Evolutionary conservation across 495 filamentous ascomycete species (phyloP).

Genomic region (Aspergillus sclerotiicarbonarius): DNA sequence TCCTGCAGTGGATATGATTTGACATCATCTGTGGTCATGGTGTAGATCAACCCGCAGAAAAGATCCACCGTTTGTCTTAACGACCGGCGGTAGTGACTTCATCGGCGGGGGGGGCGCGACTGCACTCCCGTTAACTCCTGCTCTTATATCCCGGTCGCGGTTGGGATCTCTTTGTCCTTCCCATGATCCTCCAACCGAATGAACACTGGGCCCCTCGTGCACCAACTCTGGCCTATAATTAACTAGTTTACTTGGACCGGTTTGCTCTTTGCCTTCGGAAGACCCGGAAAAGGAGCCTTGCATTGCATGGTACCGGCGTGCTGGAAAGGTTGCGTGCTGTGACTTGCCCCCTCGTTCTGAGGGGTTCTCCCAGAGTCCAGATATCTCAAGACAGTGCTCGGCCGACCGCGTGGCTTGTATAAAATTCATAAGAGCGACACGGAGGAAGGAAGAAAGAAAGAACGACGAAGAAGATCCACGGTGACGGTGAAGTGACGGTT

Average conservation of each 20-base stretch:
- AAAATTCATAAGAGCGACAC: neutral
- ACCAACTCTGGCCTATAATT: neutral
- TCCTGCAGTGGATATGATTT: constrained; percentile 4
- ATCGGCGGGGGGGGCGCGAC: constrained; percentile 1
- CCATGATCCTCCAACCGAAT: neutral
- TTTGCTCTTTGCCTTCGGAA: neutral
- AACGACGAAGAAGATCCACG: neutral
- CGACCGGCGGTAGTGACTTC: constrained; percentile 10
- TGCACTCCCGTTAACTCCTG: neutral
- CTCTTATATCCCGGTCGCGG: neutral
- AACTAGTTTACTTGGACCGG: neutral
- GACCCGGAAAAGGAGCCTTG: constrained; percentile 5
- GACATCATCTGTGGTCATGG: constrained; percentile 12
- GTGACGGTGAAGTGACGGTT: constrained; percentile 15
- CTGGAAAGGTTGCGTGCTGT: neutral
- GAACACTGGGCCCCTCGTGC: neutral
- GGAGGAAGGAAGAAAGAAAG: neutral
- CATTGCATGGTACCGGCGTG: neutral
- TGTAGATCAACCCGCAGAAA: constrained; percentile 1
- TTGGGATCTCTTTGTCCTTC: neutral
- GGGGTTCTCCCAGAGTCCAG: too few species aligned
- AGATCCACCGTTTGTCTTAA: constrained; percentile 1
- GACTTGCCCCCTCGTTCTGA: neutral
- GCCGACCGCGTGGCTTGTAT: neutral
- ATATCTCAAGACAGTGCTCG: too few species aligned